phyloP scores from a whole-genome alignment of 2,329 filamentous ascomycete genomes.

The Orbilia oligospora region DNA sequence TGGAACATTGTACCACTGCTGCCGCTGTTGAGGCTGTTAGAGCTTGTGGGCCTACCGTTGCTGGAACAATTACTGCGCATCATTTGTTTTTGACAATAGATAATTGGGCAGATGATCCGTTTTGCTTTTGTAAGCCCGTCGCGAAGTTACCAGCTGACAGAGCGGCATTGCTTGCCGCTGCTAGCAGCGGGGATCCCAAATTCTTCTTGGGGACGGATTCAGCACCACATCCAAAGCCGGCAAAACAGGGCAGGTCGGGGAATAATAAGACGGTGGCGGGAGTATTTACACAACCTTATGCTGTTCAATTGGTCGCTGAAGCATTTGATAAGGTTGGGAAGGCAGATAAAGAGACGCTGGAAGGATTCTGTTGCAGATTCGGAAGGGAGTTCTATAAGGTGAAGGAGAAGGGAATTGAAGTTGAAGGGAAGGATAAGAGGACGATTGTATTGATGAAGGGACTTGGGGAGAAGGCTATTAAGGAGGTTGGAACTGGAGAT shows the following conservation, averaged over 20 bases:
- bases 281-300: conserved; percentile 83
- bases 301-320: conserved; percentile 74
- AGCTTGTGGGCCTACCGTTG: conserved; percentile 82
- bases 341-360: conserved; percentile 70
- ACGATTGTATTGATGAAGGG: conserved; percentile 73
- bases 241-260: conserved; percentile 73
- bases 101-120: conserved; percentile 79
- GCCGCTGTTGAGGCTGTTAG: conserved; percentile 84
- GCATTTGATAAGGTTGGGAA: conserved; percentile 72
- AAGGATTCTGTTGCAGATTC: conserved; percentile 73
- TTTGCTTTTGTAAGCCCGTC: conserved; percentile 84
- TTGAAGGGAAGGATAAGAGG: conserved; percentile 49
- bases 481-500: conserved; percentile 71
- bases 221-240: conserved; percentile 77
- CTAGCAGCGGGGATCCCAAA: conserved; percentile 71
- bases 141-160: conserved; percentile 81
- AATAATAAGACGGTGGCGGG: conserved; percentile 76
- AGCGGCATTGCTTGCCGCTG: conserved; percentile 78
- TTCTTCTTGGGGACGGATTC: conserved; percentile 81
- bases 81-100: conserved; percentile 86
- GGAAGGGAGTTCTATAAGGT: conserved; percentile 74
- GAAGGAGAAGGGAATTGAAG: conserved; percentile 67
- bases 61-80: conserved; percentile 86
- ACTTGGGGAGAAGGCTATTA: conserved; percentile 71
- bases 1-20: conserved; percentile 90